Percentiles rank a stretch among this genome's conserved stretches.
Evolutionary conservation across 768 basidiomycete genomes (phyloP).

Genomic region (Pisolithus marmoratus): DNA sequence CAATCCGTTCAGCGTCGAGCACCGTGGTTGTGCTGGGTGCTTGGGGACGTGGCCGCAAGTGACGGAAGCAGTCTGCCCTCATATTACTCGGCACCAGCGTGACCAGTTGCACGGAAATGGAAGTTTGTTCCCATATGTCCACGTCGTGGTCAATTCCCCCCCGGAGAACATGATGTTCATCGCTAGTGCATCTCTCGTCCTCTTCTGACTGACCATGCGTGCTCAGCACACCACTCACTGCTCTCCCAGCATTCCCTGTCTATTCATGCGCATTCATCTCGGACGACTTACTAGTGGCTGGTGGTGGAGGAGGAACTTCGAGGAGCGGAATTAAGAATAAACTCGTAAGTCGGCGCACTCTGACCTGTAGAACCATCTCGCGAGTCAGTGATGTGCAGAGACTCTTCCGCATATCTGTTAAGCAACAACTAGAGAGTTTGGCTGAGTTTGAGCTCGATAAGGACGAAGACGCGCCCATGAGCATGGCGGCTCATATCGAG

Average conservation of each 20-base stretch:
- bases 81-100: no score
- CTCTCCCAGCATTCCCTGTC: constrained; percentile 81
- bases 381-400: constrained; percentile 38
- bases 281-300: constrained; percentile 67
- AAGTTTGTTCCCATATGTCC: constrained; percentile 17
- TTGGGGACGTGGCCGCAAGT: no score
- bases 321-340: constrained; percentile 93
- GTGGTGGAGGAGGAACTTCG: constrained; percentile 86
- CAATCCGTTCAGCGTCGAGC: not conserved
- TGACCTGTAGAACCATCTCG: constrained; percentile 5
- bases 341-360: constrained; percentile 47
- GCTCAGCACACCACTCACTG: constrained; percentile 71
- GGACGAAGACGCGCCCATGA: constrained; percentile 96
- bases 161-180: not conserved
- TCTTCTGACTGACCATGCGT: constrained; percentile 47
- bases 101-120: not conserved
- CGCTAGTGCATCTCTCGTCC: not conserved
- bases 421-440: constrained; percentile 48
- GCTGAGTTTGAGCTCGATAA: constrained; percentile 70
- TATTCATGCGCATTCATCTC: constrained; percentile 81
- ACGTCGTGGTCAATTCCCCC: not conserved
- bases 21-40: not conserved
- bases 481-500: constrained; percentile 66
- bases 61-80: no score
- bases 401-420: constrained; percentile 55